These are phyloP conservation scores for Rhizopus delemar DNA, from an alignment of 371 early-diverging fungal genomes.

Conservation along the genomic window DNA sequence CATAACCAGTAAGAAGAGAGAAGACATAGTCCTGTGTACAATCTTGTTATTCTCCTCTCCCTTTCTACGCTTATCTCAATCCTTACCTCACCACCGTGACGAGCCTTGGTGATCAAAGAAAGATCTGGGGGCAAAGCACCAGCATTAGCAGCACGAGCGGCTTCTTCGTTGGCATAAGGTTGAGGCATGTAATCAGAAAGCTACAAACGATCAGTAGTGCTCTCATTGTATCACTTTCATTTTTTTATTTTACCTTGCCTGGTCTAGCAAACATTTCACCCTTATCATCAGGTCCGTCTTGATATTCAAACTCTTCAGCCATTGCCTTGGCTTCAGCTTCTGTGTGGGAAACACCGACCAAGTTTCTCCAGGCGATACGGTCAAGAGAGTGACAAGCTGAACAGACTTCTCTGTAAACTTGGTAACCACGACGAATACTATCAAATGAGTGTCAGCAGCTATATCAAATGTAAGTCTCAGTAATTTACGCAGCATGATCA, in stretches of 20 bases:
- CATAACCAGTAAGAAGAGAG: conserved; percentile 92
- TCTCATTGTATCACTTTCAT: neutral
- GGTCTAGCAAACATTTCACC: conserved; percentile 95
- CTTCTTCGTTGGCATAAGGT: conserved; percentile 97
- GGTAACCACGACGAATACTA: conserved; percentile 96
- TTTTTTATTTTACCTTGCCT: conserved; percentile 73
- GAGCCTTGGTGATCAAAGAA: conserved; percentile 92
- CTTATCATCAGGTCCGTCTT: conserved; percentile 92
- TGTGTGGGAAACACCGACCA: conserved; percentile 90
- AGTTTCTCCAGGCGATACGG: conserved; percentile 91
- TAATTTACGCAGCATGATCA: conserved; percentile 89
- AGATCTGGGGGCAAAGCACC: conserved; percentile 97
- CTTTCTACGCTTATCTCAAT: neutral
- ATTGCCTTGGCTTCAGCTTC: conserved; percentile 91
- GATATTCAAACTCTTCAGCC: conserved; percentile 91
- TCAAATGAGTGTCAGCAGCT: neutral
- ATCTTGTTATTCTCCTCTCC: neutral
- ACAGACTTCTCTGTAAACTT: conserved; percentile 98
- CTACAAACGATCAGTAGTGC: conserved; percentile 31
- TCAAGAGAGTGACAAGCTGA: conserved; percentile 96
- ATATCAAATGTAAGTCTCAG: neutral
- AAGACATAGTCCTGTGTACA: conserved; percentile 86
- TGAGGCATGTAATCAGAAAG: conserved; percentile 91
- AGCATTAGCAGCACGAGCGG: conserved; percentile 94
- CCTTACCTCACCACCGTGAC: conserved; percentile 88